phyloP scores from a whole-genome alignment of 164 flowering plant species.

The Pachysandra terminalis region DNA sequence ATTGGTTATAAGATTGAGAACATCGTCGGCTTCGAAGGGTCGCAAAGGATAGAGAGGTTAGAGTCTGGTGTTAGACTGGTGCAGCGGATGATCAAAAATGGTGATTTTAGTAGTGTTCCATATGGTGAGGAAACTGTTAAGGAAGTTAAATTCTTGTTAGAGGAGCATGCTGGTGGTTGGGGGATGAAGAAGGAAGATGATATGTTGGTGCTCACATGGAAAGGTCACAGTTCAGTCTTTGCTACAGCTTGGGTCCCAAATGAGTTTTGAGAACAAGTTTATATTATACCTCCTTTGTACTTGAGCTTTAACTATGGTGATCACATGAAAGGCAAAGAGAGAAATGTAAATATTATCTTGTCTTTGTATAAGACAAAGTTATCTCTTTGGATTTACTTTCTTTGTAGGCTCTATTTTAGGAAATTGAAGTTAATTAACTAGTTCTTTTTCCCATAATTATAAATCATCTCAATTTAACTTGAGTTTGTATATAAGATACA shows the following conservation, averaged over 20 bases:
- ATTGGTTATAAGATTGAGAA: slow-evolving; percentile 71
- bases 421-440: not conserved
- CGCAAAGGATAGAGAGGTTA: slow-evolving; percentile 57
- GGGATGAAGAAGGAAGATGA: slow-evolving; percentile 88
- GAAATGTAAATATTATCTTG: not conserved
- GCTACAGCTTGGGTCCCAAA: slow-evolving; percentile 67
- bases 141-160: slow-evolving; percentile 57
- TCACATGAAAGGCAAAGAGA: not conserved
- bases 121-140: slow-evolving; percentile 55
- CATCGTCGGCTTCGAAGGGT: slow-evolving; percentile 61
- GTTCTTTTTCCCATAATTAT: not conserved
- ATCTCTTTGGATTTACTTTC: not conserved
- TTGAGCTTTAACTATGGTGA: not conserved
- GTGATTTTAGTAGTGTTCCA: slow-evolving; percentile 38
- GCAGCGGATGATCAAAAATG: slow-evolving; percentile 48
- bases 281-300: too few relatives aligned
- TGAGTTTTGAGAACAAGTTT: slow-evolving; percentile 18
- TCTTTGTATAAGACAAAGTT: not conserved
- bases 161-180: slow-evolving; percentile 90
- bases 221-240: slow-evolving; percentile 75
- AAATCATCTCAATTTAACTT: too few relatives aligned
- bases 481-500: too few relatives aligned
- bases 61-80: slow-evolving; percentile 41
- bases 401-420: not conserved
- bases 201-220: slow-evolving; percentile 75